These are phyloP conservation scores for Sporothrix pallida DNA, from an alignment of 2,329 filamentous ascomycete genomes.

Conservation along the genomic window DNA sequence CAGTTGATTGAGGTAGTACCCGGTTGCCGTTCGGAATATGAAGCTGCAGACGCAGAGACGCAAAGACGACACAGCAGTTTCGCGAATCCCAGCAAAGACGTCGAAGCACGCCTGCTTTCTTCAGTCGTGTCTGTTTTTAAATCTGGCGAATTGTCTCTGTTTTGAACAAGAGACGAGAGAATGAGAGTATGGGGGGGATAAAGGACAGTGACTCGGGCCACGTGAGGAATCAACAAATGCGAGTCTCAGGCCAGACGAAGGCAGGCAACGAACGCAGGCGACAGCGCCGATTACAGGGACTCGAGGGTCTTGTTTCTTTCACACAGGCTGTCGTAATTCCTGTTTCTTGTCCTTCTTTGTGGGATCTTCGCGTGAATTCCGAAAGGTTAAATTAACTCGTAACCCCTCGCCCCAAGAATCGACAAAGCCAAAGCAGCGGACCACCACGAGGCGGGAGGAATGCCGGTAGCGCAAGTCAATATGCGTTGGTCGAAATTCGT, in stretches of 20 bases:
- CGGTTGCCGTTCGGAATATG: background rate
- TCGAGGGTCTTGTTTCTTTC: background rate
- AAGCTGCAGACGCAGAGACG: background rate
- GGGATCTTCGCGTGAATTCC: slow-evolving; percentile 7
- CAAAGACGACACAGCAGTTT: background rate
- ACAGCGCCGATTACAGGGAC: slow-evolving; percentile 15
- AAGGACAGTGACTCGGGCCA: background rate
- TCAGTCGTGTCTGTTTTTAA: background rate
- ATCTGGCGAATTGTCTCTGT: too few species aligned
- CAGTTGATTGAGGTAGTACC: background rate
- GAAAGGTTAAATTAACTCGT: slow-evolving; percentile 9
- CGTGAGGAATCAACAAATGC: slow-evolving; percentile 22
- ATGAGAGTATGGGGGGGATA: background rate
- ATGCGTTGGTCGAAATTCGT: slow-evolving; percentile 3
- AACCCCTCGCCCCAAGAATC: slow-evolving; percentile 4
- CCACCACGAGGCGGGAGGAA: background rate
- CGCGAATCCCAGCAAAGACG: background rate
- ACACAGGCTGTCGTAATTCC: too few species aligned
- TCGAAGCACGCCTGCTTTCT: background rate
- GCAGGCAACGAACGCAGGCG: slow-evolving; percentile 17
- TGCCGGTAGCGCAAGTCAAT: slow-evolving; percentile 12
- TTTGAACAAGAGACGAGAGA: background rate
- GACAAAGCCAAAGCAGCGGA: background rate
- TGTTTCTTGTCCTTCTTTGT: background rate
- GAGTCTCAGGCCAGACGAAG: slow-evolving; percentile 5